Base-by-base conservation (phyloP, 169 alveolate genomes). In the Toxoplasma gondii region DNA sequence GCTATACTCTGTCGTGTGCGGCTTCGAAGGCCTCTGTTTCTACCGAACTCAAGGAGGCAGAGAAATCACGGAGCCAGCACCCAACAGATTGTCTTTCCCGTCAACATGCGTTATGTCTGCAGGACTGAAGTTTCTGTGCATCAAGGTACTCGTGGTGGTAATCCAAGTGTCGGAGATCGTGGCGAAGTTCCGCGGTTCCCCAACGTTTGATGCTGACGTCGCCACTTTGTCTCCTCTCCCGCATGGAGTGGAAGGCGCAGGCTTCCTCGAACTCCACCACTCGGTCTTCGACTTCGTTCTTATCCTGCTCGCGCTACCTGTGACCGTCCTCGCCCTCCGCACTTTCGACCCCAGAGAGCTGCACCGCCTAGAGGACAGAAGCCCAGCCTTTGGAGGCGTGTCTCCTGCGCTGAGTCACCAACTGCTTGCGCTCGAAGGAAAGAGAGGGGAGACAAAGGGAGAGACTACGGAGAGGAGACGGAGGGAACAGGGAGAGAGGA, bases 151-250 rank as follows among this genome's bases (percentile, higher is more conserved):
- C 39, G 86, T 78, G 45, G 22, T 78, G 86, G 43, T 78, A 4
- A 78, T 78, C 45, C 86, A 78, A 38, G 86, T n/a, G 39, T 19
- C 86, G 39, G 86, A 78, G 44, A n/a, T 78, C 86, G 86, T n/a
- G 29, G 86, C 86, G 44, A 78, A 78, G 86, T 78, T 78, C 45
- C 86, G 86, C 44, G 74, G n/a, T 16, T 27, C 74, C 9, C 74
- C 74, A 16, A 16, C 74, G 34, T 16, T 12, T 31, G 74, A 16
- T 1, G 34, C 74, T 4, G 86, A n/a, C 86, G 86, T 16, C 49
- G 49, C 45, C 22, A 12, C 44, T 45, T 27, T 78, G 49, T 78
- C 43, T 1, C 44, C 86, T 17, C n/a, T 38, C 49, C 22, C 86
- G 27, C 29, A 41, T 0, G n/a, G 7, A 1, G 44, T 45, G 43